phyloP scores from a whole-genome alignment of 768 basidiomycete genomes.

The Termitomyces sp. region DNA sequence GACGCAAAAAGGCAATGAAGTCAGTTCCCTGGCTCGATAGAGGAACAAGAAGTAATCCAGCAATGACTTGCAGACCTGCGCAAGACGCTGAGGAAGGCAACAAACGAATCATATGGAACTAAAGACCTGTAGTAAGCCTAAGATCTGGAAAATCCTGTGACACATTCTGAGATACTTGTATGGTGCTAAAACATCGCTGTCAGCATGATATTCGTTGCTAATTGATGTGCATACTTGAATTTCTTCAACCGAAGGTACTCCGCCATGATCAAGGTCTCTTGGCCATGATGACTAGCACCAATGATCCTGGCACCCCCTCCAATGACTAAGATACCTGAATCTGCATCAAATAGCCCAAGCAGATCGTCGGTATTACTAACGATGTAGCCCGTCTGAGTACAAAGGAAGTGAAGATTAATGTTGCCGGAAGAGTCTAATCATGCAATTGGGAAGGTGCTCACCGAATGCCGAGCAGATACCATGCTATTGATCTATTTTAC shows the following conservation, averaged over 20 bases:
- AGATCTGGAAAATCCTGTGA: conserved; percentile 69
- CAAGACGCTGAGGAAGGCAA: not conserved
- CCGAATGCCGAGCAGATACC: conserved; percentile 59
- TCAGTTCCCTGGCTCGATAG: conserved; percentile 68
- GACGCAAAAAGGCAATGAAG: conserved; percentile 78
- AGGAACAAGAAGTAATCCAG: conserved; percentile 72
- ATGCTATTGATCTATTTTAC: conserved; percentile 59
- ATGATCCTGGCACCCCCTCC: conserved; percentile 69
- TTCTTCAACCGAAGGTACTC: conserved; percentile 75
- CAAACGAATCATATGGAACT: not conserved
- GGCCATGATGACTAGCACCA: conserved; percentile 64
- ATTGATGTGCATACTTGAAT: conserved; percentile 35
- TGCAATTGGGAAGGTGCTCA: conserved; percentile 13
- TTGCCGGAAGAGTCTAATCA: not conserved
- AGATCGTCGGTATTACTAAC: conserved; percentile 79
- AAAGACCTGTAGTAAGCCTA: conserved; percentile 41
- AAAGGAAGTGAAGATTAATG: not conserved
- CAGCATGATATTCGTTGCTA: not conserved
- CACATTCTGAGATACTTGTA: conserved; percentile 69
- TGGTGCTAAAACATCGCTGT: conserved; percentile 33
- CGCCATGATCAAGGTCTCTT: conserved; percentile 73
- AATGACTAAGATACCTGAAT: conserved; percentile 67
- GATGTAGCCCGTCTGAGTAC: conserved; percentile 57
- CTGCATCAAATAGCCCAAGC: conserved; percentile 71
- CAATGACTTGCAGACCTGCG: conserved; percentile 53